These are phyloP conservation scores for Penicillium sp. DNA, from an alignment of 2,329 filamentous ascomycete genomes.

Conservation along the genomic window DNA sequence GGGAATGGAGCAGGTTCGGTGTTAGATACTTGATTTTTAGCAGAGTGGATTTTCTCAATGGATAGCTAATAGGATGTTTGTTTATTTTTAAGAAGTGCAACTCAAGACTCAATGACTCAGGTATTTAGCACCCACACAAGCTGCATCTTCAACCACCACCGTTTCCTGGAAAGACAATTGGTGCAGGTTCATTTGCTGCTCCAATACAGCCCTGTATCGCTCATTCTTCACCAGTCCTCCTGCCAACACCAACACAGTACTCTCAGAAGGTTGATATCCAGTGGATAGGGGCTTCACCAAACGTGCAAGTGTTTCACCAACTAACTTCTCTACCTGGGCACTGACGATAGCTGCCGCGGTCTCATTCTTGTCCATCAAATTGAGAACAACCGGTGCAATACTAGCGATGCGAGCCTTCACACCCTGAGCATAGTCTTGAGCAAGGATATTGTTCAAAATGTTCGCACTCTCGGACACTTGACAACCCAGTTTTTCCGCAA, in stretches of 20 bases:
- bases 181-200: slow-evolving; percentile 5
- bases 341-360: slow-evolving; percentile 16
- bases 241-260: slow-evolving; percentile 19
- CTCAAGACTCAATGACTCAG: not conserved
- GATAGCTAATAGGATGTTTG: not conserved
- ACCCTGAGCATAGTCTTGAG: not conserved
- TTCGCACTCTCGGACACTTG: not conserved
- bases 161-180: slow-evolving; percentile 8
- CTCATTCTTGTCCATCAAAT: not conserved
- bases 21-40: not conserved
- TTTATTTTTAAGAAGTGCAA: not conserved
- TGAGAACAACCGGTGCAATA: slow-evolving; percentile 16
- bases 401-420: slow-evolving; percentile 22
- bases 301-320: slow-evolving; percentile 15
- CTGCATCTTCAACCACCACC: slow-evolving; percentile 17
- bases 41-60: not conserved
- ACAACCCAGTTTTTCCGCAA: slow-evolving; percentile 17
- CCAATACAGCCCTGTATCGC: slow-evolving; percentile 12
- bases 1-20: not conserved
- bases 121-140: slow-evolving; percentile 6
- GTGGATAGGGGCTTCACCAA: slow-evolving; percentile 14
- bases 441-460: slow-evolving; percentile 20
- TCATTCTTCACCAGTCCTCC: slow-evolving; percentile 24
- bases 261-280: slow-evolving; percentile 6
- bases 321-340: slow-evolving; percentile 7